Conservation (phyloP, 1,284 basidiomycete genomes). For the Vanrija sp. region DNA sequence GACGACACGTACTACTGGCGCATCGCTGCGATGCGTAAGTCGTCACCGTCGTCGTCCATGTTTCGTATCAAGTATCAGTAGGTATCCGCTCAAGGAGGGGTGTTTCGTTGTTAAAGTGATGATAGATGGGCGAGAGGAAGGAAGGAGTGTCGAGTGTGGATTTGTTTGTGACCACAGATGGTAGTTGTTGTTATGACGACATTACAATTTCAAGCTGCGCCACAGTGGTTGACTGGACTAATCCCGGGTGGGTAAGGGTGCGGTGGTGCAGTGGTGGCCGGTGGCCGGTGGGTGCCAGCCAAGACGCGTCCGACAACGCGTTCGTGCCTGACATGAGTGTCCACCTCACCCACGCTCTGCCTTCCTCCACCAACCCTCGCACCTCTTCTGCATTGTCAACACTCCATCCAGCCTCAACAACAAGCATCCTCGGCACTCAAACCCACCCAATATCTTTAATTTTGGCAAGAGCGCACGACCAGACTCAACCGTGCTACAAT, state of each 20-base stretch:
- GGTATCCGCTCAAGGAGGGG: too few relatives aligned
- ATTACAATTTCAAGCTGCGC: neutral
- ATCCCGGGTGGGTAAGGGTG: neutral
- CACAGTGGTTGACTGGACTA: neutral
- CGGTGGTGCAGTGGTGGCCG: too few relatives aligned
- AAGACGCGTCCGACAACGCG: neutral
- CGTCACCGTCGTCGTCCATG: constrained; percentile 21
- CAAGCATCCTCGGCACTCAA: neutral
- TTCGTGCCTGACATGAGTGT: constrained; percentile 1
- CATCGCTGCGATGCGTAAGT: constrained; percentile 6
- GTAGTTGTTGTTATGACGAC: neutral
- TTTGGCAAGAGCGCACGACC: too few relatives aligned
- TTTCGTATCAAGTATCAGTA: too few relatives aligned
- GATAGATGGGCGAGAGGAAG: neutral
- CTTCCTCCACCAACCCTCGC: neutral
- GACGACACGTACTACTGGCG: neutral
- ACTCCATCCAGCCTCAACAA: neutral
- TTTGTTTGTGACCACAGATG: neutral
- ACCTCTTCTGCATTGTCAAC: neutral
- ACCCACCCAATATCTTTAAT: neutral
- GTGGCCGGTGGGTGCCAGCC: too few relatives aligned
- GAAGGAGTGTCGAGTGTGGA: neutral
- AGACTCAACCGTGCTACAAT: constrained; percentile 6
- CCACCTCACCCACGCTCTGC: too few relatives aligned
- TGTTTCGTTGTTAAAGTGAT: neutral